phyloP scores from a whole-genome alignment of 805 yeast species.

The Yarrowia sp. region DNA sequence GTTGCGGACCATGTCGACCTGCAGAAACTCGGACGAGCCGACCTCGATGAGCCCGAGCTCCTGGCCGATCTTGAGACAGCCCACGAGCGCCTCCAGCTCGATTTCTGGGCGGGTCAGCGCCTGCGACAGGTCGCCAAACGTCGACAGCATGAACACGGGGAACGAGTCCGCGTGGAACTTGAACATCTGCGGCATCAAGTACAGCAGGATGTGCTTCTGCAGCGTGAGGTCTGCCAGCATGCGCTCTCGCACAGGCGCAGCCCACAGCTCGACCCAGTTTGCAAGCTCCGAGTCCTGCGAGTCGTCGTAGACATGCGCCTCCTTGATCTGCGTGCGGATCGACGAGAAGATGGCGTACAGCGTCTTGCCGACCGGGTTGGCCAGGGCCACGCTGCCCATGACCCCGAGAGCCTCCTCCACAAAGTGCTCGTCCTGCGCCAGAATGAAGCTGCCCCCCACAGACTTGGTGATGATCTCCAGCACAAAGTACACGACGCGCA shows the following conservation, averaged over 20 bases:
- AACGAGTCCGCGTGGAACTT: slow-evolving; percentile 49
- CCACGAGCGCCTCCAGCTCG: slow-evolving; percentile 47
- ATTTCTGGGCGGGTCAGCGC: slow-evolving; percentile 28
- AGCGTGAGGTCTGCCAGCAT: slow-evolving; percentile 37
- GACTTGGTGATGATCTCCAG: slow-evolving; percentile 56
- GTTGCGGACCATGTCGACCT: slow-evolving; percentile 36
- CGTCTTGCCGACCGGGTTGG: slow-evolving; percentile 49
- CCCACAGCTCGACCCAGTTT: slow-evolving; percentile 57
- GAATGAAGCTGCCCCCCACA: slow-evolving; percentile 45
- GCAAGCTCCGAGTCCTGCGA: slow-evolving; percentile 27
- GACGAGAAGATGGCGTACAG: slow-evolving; percentile 31
- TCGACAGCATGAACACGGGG: slow-evolving; percentile 40
- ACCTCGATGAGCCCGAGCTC: slow-evolving; percentile 48
- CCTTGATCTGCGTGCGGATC: slow-evolving; percentile 4
- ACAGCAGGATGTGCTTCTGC: slow-evolving; percentile 52
- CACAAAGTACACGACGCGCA: slow-evolving; percentile 61
- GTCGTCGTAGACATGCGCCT: neutral
- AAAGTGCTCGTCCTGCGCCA: slow-evolving; percentile 48
- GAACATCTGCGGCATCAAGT: slow-evolving; percentile 64
- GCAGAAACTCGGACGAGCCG: slow-evolving; percentile 45
- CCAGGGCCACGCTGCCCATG: slow-evolving; percentile 58
- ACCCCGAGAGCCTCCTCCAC: slow-evolving; percentile 47
- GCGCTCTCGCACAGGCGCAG: slow-evolving; percentile 40
- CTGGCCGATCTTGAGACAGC: slow-evolving; percentile 63
- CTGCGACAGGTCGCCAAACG: slow-evolving; percentile 4